Evolutionary conservation across 148 eudicot genomes (phyloP).

Genomic region (Euryodendron excelsum): DNA sequence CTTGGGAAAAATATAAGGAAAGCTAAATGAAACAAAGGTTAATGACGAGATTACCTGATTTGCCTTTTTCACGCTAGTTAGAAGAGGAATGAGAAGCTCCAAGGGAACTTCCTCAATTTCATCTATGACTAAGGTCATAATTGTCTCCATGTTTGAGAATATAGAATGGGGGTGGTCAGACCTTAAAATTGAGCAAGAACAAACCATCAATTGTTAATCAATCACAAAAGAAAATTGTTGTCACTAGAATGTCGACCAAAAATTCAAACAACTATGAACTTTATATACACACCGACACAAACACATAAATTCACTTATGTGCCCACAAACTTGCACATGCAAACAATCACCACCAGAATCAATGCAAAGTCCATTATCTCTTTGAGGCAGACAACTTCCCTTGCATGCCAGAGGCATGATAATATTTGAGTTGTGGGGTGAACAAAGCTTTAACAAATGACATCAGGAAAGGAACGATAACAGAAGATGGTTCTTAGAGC

Average conservation of each 20-base stretch:
- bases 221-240: neutral
- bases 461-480: neutral
- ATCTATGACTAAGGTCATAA: slow-evolving; percentile 64
- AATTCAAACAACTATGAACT: neutral
- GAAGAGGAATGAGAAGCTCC: slow-evolving; percentile 58
- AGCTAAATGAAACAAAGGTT: neutral
- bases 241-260: slow-evolving; percentile 6
- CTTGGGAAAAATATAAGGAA: neutral
- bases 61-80: too few relatives aligned
- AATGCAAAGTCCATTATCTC: too few relatives aligned
- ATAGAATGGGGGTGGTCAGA: slow-evolving; percentile 53
- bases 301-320: too few relatives aligned
- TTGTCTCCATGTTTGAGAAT: slow-evolving; percentile 57
- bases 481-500: neutral
- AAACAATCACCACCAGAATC: too few relatives aligned
- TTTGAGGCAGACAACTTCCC: too few relatives aligned
- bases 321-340: too few relatives aligned
- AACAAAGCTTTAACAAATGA: too few relatives aligned
- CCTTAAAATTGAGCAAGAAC: slow-evolving; percentile 34
- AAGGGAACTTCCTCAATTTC: slow-evolving; percentile 68
- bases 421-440: too few relatives aligned
- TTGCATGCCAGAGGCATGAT: too few relatives aligned
- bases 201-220: slow-evolving; percentile 1
- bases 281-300: neutral
- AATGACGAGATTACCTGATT: slow-evolving; percentile 41